These are phyloP conservation scores for Pittosporum tobira DNA, from an alignment of 129 eudicot species.

Conservation along the genomic window DNA sequence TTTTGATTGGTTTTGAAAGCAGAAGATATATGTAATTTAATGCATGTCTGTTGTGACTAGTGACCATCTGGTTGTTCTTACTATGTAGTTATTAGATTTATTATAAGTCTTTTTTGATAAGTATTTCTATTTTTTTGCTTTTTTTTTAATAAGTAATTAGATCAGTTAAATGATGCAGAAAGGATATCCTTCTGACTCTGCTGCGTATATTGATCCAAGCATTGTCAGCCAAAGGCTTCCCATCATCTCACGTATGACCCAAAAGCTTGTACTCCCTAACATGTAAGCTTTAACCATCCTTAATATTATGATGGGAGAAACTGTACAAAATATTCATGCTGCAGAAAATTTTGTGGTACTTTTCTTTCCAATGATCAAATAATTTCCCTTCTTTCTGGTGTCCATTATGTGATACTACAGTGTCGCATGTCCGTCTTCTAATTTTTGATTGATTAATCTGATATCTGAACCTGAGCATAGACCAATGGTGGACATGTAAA, in stretches of 20 bases:
- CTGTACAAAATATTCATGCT: constrained; percentile 16
- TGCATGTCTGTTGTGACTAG: neutral
- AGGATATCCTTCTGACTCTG: constrained; percentile 74
- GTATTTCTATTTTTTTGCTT: too few species aligned
- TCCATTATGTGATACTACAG: too few species aligned
- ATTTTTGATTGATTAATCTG: too few species aligned
- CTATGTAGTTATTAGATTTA: neutral
- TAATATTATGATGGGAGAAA: neutral
- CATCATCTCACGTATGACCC: constrained; percentile 51
- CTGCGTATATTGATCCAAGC: constrained; percentile 77
- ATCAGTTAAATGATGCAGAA: constrained; percentile 39
- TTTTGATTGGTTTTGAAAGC: neutral
- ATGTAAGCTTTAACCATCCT: constrained; percentile 33
- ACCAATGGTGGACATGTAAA: too few species aligned
- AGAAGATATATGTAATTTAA: neutral
- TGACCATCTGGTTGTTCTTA: neutral
- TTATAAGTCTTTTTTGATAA: too few species aligned
- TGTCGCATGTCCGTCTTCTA: too few species aligned
- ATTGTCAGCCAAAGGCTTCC: constrained; percentile 71
- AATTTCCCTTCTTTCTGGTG: too few species aligned
- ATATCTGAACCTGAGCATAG: too few species aligned
- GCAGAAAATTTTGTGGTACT: too few species aligned
- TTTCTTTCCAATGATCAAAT: too few species aligned
- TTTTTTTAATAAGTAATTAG: neutral
- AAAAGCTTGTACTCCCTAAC: constrained; percentile 51